These are phyloP conservation scores for Monilinia fructigena DNA, from an alignment of 2,329 filamentous ascomycete genomes.

Conservation along the genomic window DNA sequence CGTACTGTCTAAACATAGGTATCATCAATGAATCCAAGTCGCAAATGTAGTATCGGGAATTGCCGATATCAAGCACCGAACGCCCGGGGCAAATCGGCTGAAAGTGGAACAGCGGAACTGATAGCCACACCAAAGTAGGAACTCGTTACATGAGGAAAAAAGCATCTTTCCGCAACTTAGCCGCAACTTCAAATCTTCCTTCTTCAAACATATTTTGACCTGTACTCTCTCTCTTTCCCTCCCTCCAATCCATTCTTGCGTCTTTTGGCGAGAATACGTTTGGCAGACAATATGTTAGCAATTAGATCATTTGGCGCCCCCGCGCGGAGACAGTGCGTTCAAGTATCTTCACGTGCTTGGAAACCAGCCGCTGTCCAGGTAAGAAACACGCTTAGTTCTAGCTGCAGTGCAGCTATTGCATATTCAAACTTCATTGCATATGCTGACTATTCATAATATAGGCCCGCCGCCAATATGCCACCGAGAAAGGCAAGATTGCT, in stretches of 20 bases:
- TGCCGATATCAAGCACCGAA: conserved; percentile 18
- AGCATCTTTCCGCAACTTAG: conserved; percentile 25
- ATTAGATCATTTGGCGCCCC: conserved; percentile 74
- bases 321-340: conserved; percentile 74
- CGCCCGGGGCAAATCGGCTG: conserved; percentile 13
- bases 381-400: conserved; percentile 37
- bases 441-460: conserved; percentile 38
- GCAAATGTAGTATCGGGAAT: not conserved
- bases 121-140: conserved; percentile 11
- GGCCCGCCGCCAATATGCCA: conserved; percentile 64
- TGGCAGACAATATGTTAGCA: conserved; percentile 69
- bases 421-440: conserved; percentile 14
- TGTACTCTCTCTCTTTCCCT: conserved; percentile 8
- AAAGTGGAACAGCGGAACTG: conserved; percentile 22
- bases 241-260: conserved; percentile 7
- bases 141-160: conserved; percentile 26
- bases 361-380: conserved; percentile 57
- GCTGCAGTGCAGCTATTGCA: conserved; percentile 24
- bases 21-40: conserved; percentile 1
- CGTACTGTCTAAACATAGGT: not conserved
- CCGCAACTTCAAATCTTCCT: conserved; percentile 25
- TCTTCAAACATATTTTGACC: conserved; percentile 24
- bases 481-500: conserved; percentile 67
- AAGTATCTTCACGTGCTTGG: conserved; percentile 60
- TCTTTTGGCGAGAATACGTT: conserved; percentile 14